These are phyloP conservation scores for Sinapis alba DNA, from an alignment of 441 rosid genomes.

Conservation along the genomic window DNA sequence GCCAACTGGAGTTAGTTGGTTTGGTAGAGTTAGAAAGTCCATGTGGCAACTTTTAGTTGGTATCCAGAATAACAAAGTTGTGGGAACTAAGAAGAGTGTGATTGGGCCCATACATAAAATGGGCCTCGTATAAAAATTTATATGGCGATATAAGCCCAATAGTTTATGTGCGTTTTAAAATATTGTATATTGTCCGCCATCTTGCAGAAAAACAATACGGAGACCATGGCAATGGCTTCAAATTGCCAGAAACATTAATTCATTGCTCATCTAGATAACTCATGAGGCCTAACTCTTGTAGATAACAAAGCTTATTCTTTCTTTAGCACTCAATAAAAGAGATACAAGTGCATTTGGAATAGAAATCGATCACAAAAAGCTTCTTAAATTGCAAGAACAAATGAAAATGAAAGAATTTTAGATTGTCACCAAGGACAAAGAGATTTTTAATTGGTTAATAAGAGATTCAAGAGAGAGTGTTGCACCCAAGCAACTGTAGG, in stretches of 20 bases:
- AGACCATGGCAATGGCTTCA: not conserved
- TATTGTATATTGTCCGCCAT: not conserved
- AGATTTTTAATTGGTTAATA: not conserved
- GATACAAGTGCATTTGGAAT: not conserved
- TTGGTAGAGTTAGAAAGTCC: not conserved
- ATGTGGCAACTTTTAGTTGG: not conserved
- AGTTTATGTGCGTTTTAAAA: not conserved
- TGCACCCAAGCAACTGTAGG: not conserved
- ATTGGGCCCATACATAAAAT: not conserved
- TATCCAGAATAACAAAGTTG: not conserved
- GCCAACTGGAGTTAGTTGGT: not conserved
- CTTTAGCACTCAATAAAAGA: not conserved
- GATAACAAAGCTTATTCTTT: not conserved
- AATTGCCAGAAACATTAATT: not conserved
- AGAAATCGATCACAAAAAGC: not conserved
- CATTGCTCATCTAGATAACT: not conserved
- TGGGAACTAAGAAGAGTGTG: not conserved
- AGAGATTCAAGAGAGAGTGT: not conserved
- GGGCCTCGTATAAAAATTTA: not conserved
- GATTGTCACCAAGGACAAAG: not conserved
- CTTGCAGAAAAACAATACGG: not conserved
- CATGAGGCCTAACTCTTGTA: not conserved
- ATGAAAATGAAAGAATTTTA: not conserved
- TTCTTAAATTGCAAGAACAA: not conserved
- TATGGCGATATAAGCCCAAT: not conserved